Evolutionary conservation across 768 basidiomycete genomes (phyloP), one percentile per base, ranked within the genome.

Genomic region (Leucosporidium creatinivorum): DNA sequence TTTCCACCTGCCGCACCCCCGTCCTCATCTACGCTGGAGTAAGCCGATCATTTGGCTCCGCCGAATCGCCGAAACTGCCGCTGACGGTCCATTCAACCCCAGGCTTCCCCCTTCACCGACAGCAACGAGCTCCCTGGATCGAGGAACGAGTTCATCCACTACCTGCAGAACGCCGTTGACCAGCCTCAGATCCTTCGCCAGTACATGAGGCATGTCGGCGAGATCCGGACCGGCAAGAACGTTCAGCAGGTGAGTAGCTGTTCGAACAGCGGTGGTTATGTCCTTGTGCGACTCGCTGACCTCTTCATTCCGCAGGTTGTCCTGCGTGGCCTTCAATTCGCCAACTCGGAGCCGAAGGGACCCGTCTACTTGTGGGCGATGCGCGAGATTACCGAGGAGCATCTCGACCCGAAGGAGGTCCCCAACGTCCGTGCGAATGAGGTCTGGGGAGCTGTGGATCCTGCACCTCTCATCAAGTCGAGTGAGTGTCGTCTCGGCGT

Each of bases 321-420:
- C 8, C 79, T 83, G 51, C 81, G 88, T 30, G 83, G 85, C 0
- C 75, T 88, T 59, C 87, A 88, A 74, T 84, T 87, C 69, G 86
- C 87, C 7, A 83, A 78, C n/a, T 87, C 85, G 61, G 83, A 85
- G 33, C 88, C 88, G 0, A 85, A 83, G 55, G 87, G 88, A 0
- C 88, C 88, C 0, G 86, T 87, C 1, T 88, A 89, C 75, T 79
- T 88, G 12, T 88, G 86, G 85, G 86, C 83, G 18, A 81, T 86
- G 21, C 81, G 88, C n/a, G 88, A 89, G 74, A 81, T 82, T 0
- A 85, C 85, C 80, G 87, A 89, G 72, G 82, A 87, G 75, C 84
- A 86, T 73, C 76, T 87, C 0, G 80, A 83, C 26, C 67, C 78
- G 6, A 69, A 77, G 7, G 65, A 77, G 2, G 67, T 84, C n/a